Evolutionary conservation across 768 basidiomycete genomes (phyloP).

Genomic region (Termitomyces bulborhizus): DNA sequence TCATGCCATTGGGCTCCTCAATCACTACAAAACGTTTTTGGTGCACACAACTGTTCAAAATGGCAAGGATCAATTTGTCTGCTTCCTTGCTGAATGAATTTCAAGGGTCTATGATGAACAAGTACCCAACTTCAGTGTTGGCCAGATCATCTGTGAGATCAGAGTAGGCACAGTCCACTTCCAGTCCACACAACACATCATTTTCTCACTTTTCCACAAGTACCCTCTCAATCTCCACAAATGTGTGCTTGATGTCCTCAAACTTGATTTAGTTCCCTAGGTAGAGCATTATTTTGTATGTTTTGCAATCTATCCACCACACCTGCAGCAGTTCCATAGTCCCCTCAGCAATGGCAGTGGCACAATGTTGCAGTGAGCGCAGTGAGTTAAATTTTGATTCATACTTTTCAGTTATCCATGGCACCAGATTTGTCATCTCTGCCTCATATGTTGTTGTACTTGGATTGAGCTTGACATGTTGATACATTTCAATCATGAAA

Average conservation of each 20-base stretch:
- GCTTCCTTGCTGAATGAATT: not conserved
- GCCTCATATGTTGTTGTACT: no score
- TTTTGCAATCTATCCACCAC: not conserved
- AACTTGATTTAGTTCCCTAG: not conserved
- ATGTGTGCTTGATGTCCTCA: rapidly evolving
- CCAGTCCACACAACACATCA: no score
- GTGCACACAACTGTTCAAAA: no score
- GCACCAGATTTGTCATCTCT: no score
- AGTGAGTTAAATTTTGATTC: not conserved
- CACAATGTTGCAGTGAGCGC: no score
- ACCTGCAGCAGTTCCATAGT: no score
- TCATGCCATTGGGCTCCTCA: no score
- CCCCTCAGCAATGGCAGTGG: no score
- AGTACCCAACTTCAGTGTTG: not conserved
- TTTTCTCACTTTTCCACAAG: not conserved
- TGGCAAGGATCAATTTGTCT: no score
- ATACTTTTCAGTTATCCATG: not conserved
- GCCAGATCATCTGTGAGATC: not conserved
- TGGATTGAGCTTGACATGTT: no score
- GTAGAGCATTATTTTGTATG: not conserved
- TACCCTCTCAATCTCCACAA: not conserved
- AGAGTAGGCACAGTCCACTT: no score
- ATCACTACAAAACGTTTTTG: no score
- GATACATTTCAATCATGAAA: not conserved
- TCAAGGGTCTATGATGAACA: not conserved